These are phyloP conservation scores for Cladophialophora bantiana DNA, from an alignment of 2,329 filamentous ascomycete species.

Conservation along the genomic window DNA sequence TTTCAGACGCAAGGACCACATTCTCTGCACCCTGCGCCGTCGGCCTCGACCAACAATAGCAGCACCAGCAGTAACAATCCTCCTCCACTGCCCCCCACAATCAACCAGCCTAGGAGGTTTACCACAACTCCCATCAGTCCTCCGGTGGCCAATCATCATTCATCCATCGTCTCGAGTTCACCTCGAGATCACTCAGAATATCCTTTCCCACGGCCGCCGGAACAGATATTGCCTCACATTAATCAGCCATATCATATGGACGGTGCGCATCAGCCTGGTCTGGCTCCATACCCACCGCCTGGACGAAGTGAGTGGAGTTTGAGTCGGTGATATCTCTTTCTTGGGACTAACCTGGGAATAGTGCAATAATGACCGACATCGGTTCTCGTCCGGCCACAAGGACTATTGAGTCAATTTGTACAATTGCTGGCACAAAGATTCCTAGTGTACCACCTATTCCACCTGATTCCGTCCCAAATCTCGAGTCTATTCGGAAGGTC, in stretches of 20 bases:
- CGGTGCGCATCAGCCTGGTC: slow-evolving; percentile 26
- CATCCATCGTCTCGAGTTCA: slow-evolving; percentile 30
- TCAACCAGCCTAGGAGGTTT: slow-evolving; percentile 26
- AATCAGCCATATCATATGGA: slow-evolving; percentile 41
- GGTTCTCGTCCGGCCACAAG: slow-evolving; percentile 46
- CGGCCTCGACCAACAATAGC: slow-evolving; percentile 43
- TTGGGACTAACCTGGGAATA: slow-evolving; percentile 24
- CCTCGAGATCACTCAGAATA: slow-evolving; percentile 38
- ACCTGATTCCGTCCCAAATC: slow-evolving; percentile 58
- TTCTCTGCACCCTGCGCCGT: slow-evolving; percentile 60
- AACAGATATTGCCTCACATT: slow-evolving; percentile 37
- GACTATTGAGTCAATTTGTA: slow-evolving; percentile 76
- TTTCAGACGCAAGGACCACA: slow-evolving; percentile 70
- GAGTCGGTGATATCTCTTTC: background rate
- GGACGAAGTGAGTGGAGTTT: slow-evolving; percentile 34
- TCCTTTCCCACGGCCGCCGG: slow-evolving; percentile 34
- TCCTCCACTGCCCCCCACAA: slow-evolving; percentile 41
- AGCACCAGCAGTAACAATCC: slow-evolving; percentile 42
- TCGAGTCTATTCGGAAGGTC: slow-evolving; percentile 73
- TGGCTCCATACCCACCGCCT: slow-evolving; percentile 32
- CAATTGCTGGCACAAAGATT: slow-evolving; percentile 59
- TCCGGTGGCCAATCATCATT: slow-evolving; percentile 30
- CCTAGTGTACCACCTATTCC: slow-evolving; percentile 60
- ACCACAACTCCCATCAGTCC: slow-evolving; percentile 32
- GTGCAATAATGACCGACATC: slow-evolving; percentile 35